Percentiles rank a stretch among this genome's conserved stretches.
Conservation (phyloP, 306 rosid species). For the Abrus precatorius region DNA sequence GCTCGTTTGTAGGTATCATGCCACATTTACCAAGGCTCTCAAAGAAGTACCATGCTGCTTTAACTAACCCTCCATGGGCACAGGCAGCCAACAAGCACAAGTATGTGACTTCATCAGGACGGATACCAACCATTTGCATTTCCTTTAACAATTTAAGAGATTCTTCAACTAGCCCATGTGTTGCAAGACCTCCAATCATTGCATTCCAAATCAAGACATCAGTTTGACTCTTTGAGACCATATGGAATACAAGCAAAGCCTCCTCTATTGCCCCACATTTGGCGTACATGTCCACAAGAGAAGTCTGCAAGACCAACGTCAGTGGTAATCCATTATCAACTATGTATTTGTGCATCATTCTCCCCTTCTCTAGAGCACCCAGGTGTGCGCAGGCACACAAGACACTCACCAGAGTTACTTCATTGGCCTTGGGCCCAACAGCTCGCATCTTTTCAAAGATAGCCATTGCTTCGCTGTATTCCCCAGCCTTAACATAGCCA, state of each 20-base stretch:
- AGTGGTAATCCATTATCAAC: conserved; percentile 60
- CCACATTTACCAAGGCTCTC: conserved; percentile 61
- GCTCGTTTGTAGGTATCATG: conserved; percentile 67
- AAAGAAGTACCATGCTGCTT: conserved; percentile 79
- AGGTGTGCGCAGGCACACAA: conserved; percentile 76
- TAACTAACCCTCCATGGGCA: conserved; percentile 82
- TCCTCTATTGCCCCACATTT: conserved; percentile 85
- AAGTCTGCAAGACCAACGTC: conserved; percentile 71
- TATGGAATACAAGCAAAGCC: conserved; percentile 64
- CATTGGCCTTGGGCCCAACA: conserved; percentile 70
- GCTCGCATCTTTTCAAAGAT: conserved; percentile 64
- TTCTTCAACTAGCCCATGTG: conserved; percentile 71
- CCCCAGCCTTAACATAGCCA: conserved; percentile 73
- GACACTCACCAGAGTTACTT: conserved; percentile 86
- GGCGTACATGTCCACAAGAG: conserved; percentile 89
- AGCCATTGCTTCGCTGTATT: conserved; percentile 68
- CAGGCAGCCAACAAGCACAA: conserved; percentile 80
- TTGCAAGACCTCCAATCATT: conserved; percentile 81
- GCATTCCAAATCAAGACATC: conserved; percentile 89
- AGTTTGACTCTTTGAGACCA: conserved; percentile 51
- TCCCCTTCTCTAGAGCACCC: conserved; percentile 78
- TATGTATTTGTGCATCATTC: conserved; percentile 61
- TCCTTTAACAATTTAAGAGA: conserved; percentile 62
- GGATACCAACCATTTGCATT: conserved; percentile 67
- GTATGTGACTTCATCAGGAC: conserved; percentile 80